Conservation (phyloP, 2,329 filamentous ascomycete genomes). For the Claviceps sp. region DNA sequence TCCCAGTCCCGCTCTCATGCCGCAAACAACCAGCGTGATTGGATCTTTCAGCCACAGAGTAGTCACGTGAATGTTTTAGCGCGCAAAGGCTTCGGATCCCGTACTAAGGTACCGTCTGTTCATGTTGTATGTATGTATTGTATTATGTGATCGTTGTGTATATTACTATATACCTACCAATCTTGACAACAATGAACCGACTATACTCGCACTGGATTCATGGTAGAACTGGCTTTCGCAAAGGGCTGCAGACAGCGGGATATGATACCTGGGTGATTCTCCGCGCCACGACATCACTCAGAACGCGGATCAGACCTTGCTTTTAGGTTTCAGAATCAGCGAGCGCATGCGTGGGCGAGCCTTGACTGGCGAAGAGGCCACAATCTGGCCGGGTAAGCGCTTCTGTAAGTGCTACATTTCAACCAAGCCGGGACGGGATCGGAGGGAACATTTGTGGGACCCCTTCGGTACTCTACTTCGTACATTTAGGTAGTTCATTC, state of each 20-base stretch:
- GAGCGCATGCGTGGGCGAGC: no score
- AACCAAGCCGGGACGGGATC: not conserved
- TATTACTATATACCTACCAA: no score
- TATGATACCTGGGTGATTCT: not conserved
- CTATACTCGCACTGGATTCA: not conserved
- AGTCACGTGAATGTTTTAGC: not conserved
- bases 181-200: not conserved
- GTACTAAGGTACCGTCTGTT: no score
- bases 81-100: not conserved
- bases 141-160: not conserved
- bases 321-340: not conserved
- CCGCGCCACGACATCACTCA: not conserved
- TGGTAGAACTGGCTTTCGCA: not conserved
- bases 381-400: no score
- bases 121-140: not conserved
- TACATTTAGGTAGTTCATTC: not conserved
- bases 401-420: not conserved
- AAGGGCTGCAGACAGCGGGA: not conserved
- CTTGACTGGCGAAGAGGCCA: no score
- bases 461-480: not conserved
- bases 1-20: constrained; percentile 10
- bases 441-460: not conserved
- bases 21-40: constrained; percentile 9
- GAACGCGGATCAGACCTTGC: no score
- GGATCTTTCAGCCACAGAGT: not conserved